Conservation (phyloP, 306 rosid genomes). For the Lathyrus sativus region DNA sequence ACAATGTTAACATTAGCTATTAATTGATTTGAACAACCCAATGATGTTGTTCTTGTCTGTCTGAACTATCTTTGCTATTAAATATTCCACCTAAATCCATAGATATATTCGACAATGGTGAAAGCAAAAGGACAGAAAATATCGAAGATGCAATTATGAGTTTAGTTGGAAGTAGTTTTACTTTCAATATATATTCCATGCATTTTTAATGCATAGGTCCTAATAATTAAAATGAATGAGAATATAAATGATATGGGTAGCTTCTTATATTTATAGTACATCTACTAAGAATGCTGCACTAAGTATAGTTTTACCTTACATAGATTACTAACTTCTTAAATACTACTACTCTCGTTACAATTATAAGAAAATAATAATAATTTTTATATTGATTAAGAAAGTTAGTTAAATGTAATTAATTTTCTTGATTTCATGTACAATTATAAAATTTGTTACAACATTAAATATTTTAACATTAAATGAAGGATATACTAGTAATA, state of each 20-base stretch:
- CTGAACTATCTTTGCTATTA: slow-evolving; percentile 39
- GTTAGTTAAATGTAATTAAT: too few species aligned
- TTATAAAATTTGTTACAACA: too few species aligned
- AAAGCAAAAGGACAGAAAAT: slow-evolving; percentile 27
- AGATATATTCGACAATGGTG: slow-evolving; percentile 35
- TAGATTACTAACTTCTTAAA: not conserved
- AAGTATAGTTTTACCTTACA: not conserved
- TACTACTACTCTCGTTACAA: not conserved
- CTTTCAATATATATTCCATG: not conserved
- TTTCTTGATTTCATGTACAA: too few species aligned
- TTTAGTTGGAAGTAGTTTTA: slow-evolving; percentile 29
- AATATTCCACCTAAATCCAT: slow-evolving; percentile 54
- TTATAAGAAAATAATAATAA: too few species aligned
- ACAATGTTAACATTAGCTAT: slow-evolving; percentile 1
- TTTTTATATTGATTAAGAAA: too few species aligned
- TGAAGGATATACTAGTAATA: too few species aligned
- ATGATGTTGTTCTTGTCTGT: slow-evolving; percentile 17
- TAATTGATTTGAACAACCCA: slow-evolving; percentile 3
- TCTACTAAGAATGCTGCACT: not conserved
- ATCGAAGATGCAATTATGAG: slow-evolving; percentile 46
- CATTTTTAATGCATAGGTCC: slow-evolving; percentile 5
- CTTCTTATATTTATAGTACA: not conserved
- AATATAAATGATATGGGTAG: not conserved
- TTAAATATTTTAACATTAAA: too few species aligned
- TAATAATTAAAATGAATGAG: not conserved